Percentiles rank a stretch among this genome's conserved stretches.
Conservation (phyloP, 1,139 yeast species). For the Kurtzmaniella quercitrusa region DNA sequence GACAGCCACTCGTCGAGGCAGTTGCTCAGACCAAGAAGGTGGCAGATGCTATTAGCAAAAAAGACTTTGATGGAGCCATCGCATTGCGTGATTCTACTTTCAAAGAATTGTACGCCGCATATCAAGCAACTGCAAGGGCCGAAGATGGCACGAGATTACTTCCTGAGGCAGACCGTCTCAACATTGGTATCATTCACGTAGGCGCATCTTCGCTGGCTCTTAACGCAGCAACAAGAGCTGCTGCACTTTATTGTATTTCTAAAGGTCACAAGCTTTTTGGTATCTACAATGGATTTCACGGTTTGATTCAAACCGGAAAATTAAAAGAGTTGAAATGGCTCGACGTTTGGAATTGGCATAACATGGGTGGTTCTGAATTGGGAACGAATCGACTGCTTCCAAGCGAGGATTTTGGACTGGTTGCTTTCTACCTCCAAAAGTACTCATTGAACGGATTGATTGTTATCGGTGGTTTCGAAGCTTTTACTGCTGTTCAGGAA, state of each 20-base stretch:
- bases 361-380: conserved; percentile 88
- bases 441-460: conserved; percentile 80
- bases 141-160: conserved; percentile 60
- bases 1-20: conserved; percentile 84
- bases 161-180: conserved; percentile 49
- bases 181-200: conserved; percentile 80
- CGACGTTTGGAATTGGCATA: conserved; percentile 87
- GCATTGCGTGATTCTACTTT: conserved; percentile 82
- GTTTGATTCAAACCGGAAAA: conserved; percentile 76
- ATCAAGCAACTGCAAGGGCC: conserved; percentile 62
- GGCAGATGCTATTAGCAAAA: conserved; percentile 74
- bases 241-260: conserved; percentile 86
- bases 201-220: conserved; percentile 98
- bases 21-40: conserved; percentile 82
- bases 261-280: conserved; percentile 87
- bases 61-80: conserved; percentile 86
- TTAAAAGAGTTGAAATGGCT: conserved; percentile 77
- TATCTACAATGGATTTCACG: conserved; percentile 89
- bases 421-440: conserved; percentile 87
- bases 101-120: conserved; percentile 71
- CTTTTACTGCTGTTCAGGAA: conserved; percentile 78
- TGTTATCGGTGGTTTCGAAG: conserved; percentile 94
- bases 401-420: conserved; percentile 76
- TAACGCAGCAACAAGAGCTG: conserved; percentile 89
- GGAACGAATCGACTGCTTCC: conserved; percentile 93